These are phyloP conservation scores for Lichtheimia hyalospora DNA, from an alignment of 371 early-diverging fungal species.

Conservation along the genomic window DNA sequence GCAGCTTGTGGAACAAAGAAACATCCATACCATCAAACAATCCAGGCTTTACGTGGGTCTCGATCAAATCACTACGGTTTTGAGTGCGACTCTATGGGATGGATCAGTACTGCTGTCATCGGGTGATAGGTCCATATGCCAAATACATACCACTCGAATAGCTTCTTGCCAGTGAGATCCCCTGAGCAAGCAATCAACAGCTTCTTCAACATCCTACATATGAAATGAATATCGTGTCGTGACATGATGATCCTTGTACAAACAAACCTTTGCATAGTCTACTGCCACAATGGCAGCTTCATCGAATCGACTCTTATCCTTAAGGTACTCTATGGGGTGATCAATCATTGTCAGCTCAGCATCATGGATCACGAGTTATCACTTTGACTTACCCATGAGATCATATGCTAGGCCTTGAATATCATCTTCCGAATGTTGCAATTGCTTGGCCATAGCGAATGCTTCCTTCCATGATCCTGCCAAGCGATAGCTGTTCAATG, in stretches of 20 bases:
- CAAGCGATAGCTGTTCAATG: slow-evolving; percentile 68
- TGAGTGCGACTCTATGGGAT: slow-evolving; percentile 47
- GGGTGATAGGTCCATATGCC: too few species aligned
- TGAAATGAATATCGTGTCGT: neutral
- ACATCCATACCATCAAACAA: slow-evolving; percentile 55
- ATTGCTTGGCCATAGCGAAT: slow-evolving; percentile 64
- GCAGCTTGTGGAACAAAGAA: neutral
- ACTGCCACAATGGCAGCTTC: slow-evolving; percentile 65
- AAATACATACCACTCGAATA: slow-evolving; percentile 47
- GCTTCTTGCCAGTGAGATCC: slow-evolving; percentile 77
- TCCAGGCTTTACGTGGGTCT: slow-evolving; percentile 75
- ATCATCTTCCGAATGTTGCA: slow-evolving; percentile 49
- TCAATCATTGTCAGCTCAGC: neutral
- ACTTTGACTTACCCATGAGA: slow-evolving; percentile 29
- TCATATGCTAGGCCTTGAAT: slow-evolving; percentile 51
- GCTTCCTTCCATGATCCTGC: slow-evolving; percentile 74
- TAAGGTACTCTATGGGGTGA: slow-evolving; percentile 45
- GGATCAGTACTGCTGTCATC: neutral
- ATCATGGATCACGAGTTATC: too few species aligned
- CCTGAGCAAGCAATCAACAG: slow-evolving; percentile 61
- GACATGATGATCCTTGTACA: too few species aligned
- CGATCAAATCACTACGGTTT: slow-evolving; percentile 68
- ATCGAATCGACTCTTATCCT: slow-evolving; percentile 53
- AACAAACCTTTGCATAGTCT: slow-evolving; percentile 58
- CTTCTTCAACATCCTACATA: slow-evolving; percentile 62